Conservation (phyloP, 345 rosid species). For the Gossypium anomalum region DNA sequence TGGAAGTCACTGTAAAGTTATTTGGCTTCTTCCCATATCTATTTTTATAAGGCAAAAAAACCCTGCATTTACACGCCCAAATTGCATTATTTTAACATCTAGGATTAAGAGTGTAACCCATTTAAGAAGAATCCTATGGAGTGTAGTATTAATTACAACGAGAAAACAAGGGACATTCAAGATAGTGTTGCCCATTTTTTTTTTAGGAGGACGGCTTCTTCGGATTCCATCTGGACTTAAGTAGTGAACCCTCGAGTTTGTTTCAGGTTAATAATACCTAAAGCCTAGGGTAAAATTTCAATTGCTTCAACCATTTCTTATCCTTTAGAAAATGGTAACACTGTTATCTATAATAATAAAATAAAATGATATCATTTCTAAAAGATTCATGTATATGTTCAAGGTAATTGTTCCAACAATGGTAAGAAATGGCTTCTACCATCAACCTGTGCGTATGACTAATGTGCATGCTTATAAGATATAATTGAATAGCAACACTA, state of each 20-base stretch:
- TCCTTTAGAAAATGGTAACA: too few species aligned
- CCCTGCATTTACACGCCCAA: background rate
- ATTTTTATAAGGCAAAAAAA: background rate
- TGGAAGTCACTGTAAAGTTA: constrained; percentile 15
- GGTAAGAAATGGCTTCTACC: too few species aligned
- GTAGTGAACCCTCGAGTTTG: background rate
- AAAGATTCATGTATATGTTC: too few species aligned
- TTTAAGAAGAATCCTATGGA: constrained; percentile 6
- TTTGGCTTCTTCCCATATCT: constrained; percentile 35
- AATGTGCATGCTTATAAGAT: background rate
- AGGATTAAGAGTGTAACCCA: background rate
- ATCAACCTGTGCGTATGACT: too few species aligned
- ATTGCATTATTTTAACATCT: constrained; percentile 2
- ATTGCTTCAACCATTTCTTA: background rate
- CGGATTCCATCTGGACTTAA: background rate
- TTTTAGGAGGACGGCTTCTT: background rate
- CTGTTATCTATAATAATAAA: too few species aligned
- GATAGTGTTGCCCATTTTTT: background rate
- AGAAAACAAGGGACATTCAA: constrained; percentile 5
- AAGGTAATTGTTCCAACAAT: too few species aligned
- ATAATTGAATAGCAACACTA: background rate
- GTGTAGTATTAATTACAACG: background rate
- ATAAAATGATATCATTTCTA: too few species aligned
- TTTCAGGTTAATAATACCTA: background rate
- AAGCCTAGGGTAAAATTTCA: background rate